These are phyloP conservation scores for Sporothrix protearum DNA, from an alignment of 2,329 filamentous ascomycete genomes.

Conservation along the genomic window DNA sequence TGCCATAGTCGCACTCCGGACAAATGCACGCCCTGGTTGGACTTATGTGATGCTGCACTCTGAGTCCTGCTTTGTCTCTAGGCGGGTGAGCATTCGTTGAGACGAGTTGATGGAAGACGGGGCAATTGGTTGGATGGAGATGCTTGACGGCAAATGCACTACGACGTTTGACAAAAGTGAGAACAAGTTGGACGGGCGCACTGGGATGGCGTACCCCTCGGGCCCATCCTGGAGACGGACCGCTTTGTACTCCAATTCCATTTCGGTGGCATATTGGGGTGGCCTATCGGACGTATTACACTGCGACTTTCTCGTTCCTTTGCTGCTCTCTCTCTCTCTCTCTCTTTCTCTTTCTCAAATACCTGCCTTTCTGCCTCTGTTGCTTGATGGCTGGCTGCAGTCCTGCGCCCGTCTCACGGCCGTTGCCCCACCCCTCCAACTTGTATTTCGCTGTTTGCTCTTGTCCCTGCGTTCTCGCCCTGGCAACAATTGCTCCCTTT, in stretches of 20 bases:
- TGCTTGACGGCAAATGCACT: neutral
- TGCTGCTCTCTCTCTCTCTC: neutral
- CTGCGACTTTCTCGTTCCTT: neutral
- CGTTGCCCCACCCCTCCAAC: constrained; percentile 17
- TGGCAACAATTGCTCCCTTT: neutral
- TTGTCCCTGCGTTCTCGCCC: neutral
- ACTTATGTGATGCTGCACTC: neutral
- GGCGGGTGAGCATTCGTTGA: neutral
- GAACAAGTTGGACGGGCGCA: neutral
- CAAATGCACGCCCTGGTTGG: neutral
- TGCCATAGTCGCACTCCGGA: neutral
- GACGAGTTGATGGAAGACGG: neutral
- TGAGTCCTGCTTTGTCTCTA: neutral
- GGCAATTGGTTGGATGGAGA: neutral
- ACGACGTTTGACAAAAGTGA: neutral
- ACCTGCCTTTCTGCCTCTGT: neutral
- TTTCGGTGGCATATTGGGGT: constrained; percentile 3
- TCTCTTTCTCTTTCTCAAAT: too few relatives aligned
- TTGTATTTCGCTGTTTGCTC: neutral
- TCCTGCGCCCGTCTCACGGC: constrained; percentile 2
- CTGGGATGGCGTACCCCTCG: neutral
- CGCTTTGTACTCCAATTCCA: neutral
- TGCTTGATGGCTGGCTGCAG: neutral
- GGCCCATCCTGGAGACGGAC: neutral
- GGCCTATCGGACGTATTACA: neutral